These are phyloP conservation scores for Epichloe uncinata DNA, from an alignment of 2,329 filamentous ascomycete species.

Conservation along the genomic window DNA sequence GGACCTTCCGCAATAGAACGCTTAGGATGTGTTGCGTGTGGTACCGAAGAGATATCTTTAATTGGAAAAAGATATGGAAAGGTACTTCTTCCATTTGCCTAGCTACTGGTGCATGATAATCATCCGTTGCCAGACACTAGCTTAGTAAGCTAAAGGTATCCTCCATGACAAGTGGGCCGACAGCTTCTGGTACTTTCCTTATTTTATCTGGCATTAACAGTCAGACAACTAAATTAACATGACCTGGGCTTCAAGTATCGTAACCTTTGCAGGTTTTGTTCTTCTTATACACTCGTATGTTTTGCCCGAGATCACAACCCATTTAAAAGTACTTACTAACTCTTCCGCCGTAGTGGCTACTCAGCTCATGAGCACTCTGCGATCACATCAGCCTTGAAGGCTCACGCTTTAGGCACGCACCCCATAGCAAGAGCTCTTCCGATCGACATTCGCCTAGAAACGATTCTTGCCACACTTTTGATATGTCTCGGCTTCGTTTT, in stretches of 20 bases:
- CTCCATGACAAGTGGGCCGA: too few species aligned
- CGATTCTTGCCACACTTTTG: constrained; percentile 64
- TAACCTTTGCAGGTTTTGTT: constrained; percentile 43
- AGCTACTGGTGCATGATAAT: too few species aligned
- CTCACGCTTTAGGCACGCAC: constrained; percentile 28
- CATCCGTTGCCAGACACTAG: too few species aligned
- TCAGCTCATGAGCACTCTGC: constrained; percentile 86
- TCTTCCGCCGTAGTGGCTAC: constrained; percentile 56
- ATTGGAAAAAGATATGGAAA: too few species aligned
- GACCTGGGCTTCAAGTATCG: neutral
- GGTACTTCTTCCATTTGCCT: too few species aligned
- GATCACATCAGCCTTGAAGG: constrained; percentile 45
- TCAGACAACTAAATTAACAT: neutral
- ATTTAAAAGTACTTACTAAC: constrained; percentile 7
- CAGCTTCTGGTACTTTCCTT: neutral
- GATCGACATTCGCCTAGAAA: constrained; percentile 78
- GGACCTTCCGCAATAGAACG: too few species aligned
- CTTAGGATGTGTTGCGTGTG: too few species aligned
- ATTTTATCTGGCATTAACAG: neutral
- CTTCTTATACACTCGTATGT: constrained; percentile 79
- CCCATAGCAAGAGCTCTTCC: constrained; percentile 45
- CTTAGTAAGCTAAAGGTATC: too few species aligned
- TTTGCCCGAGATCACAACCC: neutral
- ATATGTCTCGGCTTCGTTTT: constrained; percentile 74
- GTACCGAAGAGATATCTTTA: too few species aligned